Percentiles rank a stretch among this genome's conserved stretches.
These are phyloP conservation scores for Daedaleopsis nitida DNA, from an alignment of 768 basidiomycete species.

Conservation along the genomic window DNA sequence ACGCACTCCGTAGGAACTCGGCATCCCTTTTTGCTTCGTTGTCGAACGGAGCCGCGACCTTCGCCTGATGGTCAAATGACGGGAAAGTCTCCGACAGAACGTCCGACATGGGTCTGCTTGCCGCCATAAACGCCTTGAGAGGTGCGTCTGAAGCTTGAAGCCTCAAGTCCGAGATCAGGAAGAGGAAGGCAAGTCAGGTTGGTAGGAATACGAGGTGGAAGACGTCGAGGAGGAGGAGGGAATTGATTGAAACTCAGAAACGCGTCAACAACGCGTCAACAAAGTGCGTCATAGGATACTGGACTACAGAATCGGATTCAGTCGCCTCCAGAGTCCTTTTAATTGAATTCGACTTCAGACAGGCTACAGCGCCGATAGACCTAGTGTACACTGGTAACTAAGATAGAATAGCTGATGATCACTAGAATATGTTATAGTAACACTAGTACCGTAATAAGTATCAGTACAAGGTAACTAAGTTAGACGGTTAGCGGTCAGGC, in stretches of 20 bases:
- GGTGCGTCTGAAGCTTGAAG: too few relatives aligned
- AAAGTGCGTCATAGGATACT: not conserved
- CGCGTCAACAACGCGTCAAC: constrained; percentile 16
- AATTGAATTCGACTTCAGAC: too few relatives aligned
- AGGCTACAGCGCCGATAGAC: too few relatives aligned
- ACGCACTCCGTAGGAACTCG: constrained; percentile 39
- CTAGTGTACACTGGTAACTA: not conserved
- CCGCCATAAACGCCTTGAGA: not conserved
- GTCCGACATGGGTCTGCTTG: constrained; percentile 17
- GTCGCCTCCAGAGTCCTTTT: too few relatives aligned
- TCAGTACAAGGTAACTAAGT: too few relatives aligned
- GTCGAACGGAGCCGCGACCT: constrained; percentile 37
- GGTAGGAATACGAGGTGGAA: not conserved
- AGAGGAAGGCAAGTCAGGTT: too few relatives aligned
- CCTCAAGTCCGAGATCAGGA: too few relatives aligned
- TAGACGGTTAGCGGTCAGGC: not conserved
- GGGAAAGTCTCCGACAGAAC: constrained; percentile 29
- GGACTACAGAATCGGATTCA: not conserved
- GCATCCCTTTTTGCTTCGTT: constrained; percentile 36
- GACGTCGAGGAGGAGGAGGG: too few relatives aligned
- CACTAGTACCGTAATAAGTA: not conserved
- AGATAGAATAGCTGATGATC: not conserved
- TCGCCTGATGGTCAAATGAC: constrained; percentile 33
- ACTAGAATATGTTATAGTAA: not conserved
- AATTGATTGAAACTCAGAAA: not conserved